A percentile compares a stretch with the other conserved stretches of the same genome.
These are phyloP conservation scores for Geosmithia flava DNA, from an alignment of 2,329 filamentous ascomycete species.

Conservation along the genomic window DNA sequence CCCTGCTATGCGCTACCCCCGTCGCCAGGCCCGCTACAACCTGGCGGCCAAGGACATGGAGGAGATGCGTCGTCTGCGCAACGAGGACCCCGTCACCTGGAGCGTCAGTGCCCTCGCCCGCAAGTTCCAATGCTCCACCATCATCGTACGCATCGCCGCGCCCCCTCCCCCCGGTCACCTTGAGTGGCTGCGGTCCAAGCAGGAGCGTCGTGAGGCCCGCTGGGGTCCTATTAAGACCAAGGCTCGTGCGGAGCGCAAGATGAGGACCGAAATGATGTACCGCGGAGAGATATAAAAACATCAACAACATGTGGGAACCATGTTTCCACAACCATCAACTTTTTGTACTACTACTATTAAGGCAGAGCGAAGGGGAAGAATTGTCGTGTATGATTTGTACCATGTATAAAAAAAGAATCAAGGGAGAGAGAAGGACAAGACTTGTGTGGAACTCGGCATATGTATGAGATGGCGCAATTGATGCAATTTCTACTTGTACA, in stretches of 20 bases:
- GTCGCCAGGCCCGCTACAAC: conserved; percentile 32
- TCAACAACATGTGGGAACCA: neutral
- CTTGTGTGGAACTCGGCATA: neutral
- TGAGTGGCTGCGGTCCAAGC: conserved; percentile 27
- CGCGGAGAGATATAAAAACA: conserved; percentile 32
- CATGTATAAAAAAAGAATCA: neutral
- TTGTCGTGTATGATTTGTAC: neutral
- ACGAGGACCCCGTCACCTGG: conserved; percentile 40
- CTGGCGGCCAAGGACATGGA: conserved; percentile 41
- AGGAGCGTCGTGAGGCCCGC: conserved; percentile 34
- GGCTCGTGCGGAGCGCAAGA: conserved; percentile 42
- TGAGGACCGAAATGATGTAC: conserved; percentile 39
- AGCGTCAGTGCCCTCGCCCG: conserved; percentile 37
- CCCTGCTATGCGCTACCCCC: conserved; percentile 19
- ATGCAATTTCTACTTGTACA: neutral
- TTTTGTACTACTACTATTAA: neutral
- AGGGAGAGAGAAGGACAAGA: neutral
- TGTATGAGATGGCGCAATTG: neutral
- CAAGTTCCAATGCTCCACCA: conserved; percentile 40
- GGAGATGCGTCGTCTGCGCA: conserved; percentile 45
- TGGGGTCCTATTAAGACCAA: conserved; percentile 45
- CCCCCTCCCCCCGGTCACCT: conserved; percentile 34
- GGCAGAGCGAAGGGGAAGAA: neutral
- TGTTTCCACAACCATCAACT: neutral
- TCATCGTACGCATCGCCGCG: conserved; percentile 48